Evolutionary conservation across 1,284 basidiomycete genomes (phyloP), one percentile per base, ranked within the genome.

Genomic region (Sanguinoderma infundibulare): DNA sequence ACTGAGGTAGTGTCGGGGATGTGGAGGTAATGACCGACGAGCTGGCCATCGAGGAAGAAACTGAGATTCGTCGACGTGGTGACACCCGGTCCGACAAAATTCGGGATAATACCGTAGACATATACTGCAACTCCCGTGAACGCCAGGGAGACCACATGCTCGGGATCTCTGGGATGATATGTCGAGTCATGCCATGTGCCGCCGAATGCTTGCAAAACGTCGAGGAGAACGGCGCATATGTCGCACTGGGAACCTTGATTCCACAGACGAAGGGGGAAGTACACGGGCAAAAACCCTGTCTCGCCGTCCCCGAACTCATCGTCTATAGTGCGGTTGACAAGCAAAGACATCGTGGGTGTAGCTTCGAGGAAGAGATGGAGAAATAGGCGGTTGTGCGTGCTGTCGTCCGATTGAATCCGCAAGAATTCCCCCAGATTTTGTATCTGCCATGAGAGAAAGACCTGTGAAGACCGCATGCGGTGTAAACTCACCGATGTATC

Each of bases 101-200:
- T 58, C 6, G 36, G 26, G 26, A 64, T n/a, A 5, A 60, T 57
- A 52, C 58, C 44, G 38, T 58, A 64, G 28, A 64, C 51, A 22
- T 64, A 64, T n/a, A 64, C 53, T 1, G 62, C 62, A 17, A 7
- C n/a, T 26, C 64, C 64, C 14, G 42, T 59, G 35, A 66, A 66
- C 9, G 32, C 28, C 28, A 62, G 22, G n/a, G 28, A 34, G 12
- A 65, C 38, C 5, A 17, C 54, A 8, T 14, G 51, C 2, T 52
- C 30, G 14, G 10, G 36, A 1, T 34, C 32, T 14, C 22, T 34
- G 3, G 5, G 14, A 2, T n/a, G 36, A 20, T 51, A 51, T 15
- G 47, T 63, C 10, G 59, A 24, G n/a, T 65, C 64, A 42, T 58
- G 59, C 64, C 64, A 62, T 15, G 64, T 66, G 6, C 52, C 42